phyloP scores from a whole-genome alignment of 2,329 filamentous ascomycete species.

The Orbilia quercus region DNA sequence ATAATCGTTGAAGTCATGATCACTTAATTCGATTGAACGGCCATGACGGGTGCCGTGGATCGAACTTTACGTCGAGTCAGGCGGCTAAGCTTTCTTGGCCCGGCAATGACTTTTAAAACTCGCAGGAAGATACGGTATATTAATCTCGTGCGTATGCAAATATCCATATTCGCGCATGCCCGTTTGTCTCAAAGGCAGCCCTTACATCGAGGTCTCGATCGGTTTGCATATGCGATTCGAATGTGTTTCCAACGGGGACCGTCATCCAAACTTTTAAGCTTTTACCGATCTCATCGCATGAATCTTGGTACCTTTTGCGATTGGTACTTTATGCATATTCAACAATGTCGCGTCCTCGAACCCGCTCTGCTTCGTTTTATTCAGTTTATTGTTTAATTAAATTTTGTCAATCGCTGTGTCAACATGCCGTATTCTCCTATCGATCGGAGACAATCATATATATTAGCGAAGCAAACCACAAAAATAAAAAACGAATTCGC shows the following conservation, averaged over 20 bases:
- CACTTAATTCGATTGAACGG: conserved; percentile 2
- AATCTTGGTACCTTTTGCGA: too few relatives aligned
- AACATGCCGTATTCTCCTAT: too few relatives aligned
- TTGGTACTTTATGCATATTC: too few relatives aligned
- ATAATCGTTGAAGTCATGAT: too few relatives aligned
- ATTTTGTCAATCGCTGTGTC: conserved; percentile 4
- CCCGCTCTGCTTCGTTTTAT: conserved; percentile 1
- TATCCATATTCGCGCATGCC: neutral
- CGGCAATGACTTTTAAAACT: conserved; percentile 17
- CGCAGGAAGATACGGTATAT: neutral
- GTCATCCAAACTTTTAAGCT: neutral
- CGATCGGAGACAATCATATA: neutral
- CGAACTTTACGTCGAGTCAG: neutral
- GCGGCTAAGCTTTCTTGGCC: conserved; percentile 12
- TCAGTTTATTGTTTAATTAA: neutral
- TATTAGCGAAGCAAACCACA: neutral
- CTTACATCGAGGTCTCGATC: neutral
- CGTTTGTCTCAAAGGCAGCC: neutral
- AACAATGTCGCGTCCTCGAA: conserved; percentile 13
- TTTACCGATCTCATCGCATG: neutral
- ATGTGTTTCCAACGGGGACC: conserved; percentile 4
- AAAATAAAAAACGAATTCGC: neutral
- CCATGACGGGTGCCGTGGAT: too few relatives aligned
- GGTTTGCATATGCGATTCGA: conserved; percentile 2
- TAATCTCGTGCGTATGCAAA: too few relatives aligned